A percentile compares a stretch with the other conserved stretches of the same genome.
Evolutionary conservation across 129 eudicot species (phyloP).

Genomic region (Smallanthus sonchifolius): DNA sequence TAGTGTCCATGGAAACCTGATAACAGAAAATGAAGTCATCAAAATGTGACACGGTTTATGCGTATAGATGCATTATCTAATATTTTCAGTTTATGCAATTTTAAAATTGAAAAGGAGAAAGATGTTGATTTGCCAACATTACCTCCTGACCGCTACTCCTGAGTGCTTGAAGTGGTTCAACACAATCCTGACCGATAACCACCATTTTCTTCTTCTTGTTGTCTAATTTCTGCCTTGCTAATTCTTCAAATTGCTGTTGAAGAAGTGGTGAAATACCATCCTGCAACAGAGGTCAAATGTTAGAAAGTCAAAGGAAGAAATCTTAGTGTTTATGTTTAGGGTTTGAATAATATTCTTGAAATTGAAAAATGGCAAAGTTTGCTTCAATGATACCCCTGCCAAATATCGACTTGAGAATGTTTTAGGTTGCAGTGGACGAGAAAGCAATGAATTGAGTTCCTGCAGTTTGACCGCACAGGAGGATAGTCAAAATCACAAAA

Average conservation of each 20-base stretch:
- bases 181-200: conserved; percentile 87
- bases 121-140: conserved; percentile 7
- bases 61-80: background rate
- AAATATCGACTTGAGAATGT: conserved; percentile 82
- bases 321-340: background rate
- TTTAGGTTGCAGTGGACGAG: conserved; percentile 87
- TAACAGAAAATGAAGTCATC: background rate
- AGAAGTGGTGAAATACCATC: conserved; percentile 88
- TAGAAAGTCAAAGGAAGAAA: background rate
- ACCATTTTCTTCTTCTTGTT: conserved; percentile 57
- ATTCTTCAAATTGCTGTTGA: conserved; percentile 75
- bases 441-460: conserved; percentile 71
- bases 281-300: conserved; percentile 37
- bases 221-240: conserved; percentile 44
- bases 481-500: conserved; percentile 10
- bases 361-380: background rate
- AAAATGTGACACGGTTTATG: background rate
- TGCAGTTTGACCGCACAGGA: conserved; percentile 32
- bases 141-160: conserved; percentile 82
- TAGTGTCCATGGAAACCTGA: conserved; percentile 60
- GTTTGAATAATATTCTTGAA: conserved; percentile 4
- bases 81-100: background rate
- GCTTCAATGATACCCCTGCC: conserved; percentile 69
- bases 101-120: background rate
- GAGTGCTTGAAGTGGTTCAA: conserved; percentile 96